These are phyloP conservation scores for Exutisphaerella laricina DNA, from an alignment of 2,329 filamentous ascomycete genomes.

Conservation along the genomic window DNA sequence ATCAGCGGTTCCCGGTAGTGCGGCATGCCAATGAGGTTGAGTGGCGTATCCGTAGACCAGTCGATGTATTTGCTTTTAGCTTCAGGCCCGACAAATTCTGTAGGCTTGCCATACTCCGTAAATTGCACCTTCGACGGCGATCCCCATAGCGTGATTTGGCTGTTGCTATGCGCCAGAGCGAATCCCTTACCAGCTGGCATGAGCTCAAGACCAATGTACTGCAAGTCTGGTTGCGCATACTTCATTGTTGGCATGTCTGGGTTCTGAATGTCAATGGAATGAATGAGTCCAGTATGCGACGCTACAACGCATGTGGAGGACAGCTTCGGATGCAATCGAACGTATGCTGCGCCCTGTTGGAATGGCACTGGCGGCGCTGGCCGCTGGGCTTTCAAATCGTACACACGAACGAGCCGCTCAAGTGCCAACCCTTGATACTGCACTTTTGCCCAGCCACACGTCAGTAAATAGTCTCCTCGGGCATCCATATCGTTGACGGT, in stretches of 20 bases:
- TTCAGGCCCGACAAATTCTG: conserved; percentile 68
- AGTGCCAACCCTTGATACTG: conserved; percentile 75
- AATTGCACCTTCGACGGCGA: conserved; percentile 81
- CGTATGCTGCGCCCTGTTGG: conserved; percentile 85
- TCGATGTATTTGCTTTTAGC: conserved; percentile 46
- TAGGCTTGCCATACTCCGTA: conserved; percentile 70
- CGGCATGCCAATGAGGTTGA: conserved; percentile 84
- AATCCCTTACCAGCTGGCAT: conserved; percentile 83
- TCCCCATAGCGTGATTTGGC: conserved; percentile 79
- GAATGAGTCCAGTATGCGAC: conserved; percentile 86
- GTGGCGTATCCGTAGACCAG: conserved; percentile 59
- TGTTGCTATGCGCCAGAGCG: conserved; percentile 72
- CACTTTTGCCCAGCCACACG: conserved; percentile 85
- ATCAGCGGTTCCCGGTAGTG: conserved; percentile 84
- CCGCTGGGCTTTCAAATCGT: conserved; percentile 84
- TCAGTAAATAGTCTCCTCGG: conserved; percentile 89
- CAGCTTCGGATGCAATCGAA: conserved; percentile 94
- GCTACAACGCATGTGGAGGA: conserved; percentile 91
- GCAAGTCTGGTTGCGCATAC: conserved; percentile 69
- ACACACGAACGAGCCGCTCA: conserved; percentile 91
- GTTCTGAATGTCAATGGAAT: conserved; percentile 93
- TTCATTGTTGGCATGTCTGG: conserved; percentile 80
- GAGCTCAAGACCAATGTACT: conserved; percentile 75
- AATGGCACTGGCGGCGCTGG: conserved; percentile 88
- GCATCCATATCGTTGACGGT: conserved; percentile 96